phyloP scores from a whole-genome alignment of 2,329 filamentous ascomycete genomes.

The Hypoxylon sp. region DNA sequence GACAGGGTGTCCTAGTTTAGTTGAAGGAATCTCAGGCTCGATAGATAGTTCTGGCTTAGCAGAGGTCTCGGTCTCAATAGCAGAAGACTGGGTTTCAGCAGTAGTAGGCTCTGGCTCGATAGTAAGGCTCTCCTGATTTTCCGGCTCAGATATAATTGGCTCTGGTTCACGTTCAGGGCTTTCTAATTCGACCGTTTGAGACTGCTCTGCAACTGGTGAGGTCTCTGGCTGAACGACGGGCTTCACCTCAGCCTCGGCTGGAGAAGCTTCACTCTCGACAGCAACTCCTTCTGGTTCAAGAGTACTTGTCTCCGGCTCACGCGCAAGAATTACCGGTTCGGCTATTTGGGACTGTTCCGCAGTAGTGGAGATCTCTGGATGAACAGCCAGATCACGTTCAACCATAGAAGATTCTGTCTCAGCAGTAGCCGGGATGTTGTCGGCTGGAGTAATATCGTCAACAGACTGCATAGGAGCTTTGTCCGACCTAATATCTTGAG shows the following conservation, averaged over 20 bases:
- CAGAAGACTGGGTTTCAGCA: slow-evolving; percentile 3
- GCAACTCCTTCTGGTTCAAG: background rate
- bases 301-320: background rate
- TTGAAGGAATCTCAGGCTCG: slow-evolving; percentile 4
- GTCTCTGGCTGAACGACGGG: background rate
- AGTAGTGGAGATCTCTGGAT: background rate
- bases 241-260: background rate
- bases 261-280: slow-evolving; percentile 1
- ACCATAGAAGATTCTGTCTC: background rate
- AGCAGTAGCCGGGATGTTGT: background rate
- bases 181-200: background rate
- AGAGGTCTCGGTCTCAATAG: background rate
- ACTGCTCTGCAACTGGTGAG: background rate
- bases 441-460: slow-evolving; percentile 14
- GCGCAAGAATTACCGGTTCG: background rate
- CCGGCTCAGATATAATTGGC: background rate
- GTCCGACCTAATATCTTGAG: slow-evolving; percentile 6
- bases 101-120: background rate
- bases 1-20: background rate
- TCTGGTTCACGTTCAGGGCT: background rate
- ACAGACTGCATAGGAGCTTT: slow-evolving; percentile 15
- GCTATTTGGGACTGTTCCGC: background rate
- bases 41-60: background rate
- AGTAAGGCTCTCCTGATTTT: background rate
- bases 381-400: background rate